Conservation (phyloP, 176 grass and related monocot species). For the Oryza glaberrima region DNA sequence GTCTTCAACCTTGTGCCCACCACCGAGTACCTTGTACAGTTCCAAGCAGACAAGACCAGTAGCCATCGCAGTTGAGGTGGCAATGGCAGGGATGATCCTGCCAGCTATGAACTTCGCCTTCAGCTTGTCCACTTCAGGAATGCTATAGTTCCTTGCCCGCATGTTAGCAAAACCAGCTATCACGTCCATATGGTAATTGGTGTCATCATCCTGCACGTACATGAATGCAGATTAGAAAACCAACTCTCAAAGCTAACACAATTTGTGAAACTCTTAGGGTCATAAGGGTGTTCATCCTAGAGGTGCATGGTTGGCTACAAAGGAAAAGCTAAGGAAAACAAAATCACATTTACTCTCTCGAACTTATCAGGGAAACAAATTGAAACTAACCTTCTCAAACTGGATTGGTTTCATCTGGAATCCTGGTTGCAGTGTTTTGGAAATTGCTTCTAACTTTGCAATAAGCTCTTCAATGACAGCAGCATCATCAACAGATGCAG, state of each 20-base stretch:
- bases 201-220: slow-evolving; percentile 82
- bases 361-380: slow-evolving; percentile 6
- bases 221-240: neutral
- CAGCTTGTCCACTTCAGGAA: slow-evolving; percentile 87
- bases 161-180: slow-evolving; percentile 94
- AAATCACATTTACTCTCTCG: neutral
- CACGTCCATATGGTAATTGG: slow-evolving; percentile 94
- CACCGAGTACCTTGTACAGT: slow-evolving; percentile 77
- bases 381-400: slow-evolving; percentile 79
- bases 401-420: slow-evolving; percentile 91
- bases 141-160: slow-evolving; percentile 90
- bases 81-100: slow-evolving; percentile 91
- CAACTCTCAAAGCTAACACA: neutral
- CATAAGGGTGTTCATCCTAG: neutral
- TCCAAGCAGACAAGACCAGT: slow-evolving; percentile 89
- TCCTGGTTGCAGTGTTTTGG: slow-evolving; percentile 59
- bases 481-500: slow-evolving; percentile 82
- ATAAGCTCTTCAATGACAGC: slow-evolving; percentile 80
- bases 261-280: neutral
- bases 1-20: slow-evolving; percentile 69
- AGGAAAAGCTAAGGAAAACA: neutral
- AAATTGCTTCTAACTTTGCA: slow-evolving; percentile 66
- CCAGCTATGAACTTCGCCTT: slow-evolving; percentile 96
- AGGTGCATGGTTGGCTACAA: neutral
- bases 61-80: slow-evolving; percentile 79